Evolutionary conservation across 2,329 filamentous ascomycete species (phyloP).

Genomic region (Talaromyces sp.): DNA sequence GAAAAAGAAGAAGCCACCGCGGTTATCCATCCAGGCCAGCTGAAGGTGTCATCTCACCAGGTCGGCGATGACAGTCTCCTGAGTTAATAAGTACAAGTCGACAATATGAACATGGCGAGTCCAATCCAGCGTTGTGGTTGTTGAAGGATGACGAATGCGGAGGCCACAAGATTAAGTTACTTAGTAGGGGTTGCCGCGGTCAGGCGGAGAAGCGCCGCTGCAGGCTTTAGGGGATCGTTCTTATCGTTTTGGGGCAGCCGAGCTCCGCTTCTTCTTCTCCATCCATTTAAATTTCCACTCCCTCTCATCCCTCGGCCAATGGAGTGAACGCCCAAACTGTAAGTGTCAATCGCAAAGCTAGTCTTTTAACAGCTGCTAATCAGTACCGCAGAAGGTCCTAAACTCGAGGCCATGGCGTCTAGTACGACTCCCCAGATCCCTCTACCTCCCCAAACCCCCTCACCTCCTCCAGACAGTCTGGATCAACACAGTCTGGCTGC

Average conservation of each 20-base stretch:
- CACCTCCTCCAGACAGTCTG: slow-evolving; percentile 56
- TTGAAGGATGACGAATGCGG: slow-evolving; percentile 6
- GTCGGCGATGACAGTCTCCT: background rate
- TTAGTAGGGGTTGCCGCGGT: background rate
- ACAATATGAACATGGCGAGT: background rate
- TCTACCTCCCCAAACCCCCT: slow-evolving; percentile 60
- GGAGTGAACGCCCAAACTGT: background rate
- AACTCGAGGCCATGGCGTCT: slow-evolving; percentile 51
- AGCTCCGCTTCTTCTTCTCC: slow-evolving; percentile 9
- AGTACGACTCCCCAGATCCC: slow-evolving; percentile 52
- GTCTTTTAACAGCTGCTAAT: background rate
- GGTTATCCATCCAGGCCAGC: slow-evolving; percentile 44
- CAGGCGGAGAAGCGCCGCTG: background rate
- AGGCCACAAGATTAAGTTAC: background rate
- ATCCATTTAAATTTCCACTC: background rate
- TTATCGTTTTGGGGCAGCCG: slow-evolving; percentile 3
- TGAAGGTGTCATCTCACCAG: slow-evolving; percentile 12
- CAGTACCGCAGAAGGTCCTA: background rate
- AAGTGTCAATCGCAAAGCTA: background rate
- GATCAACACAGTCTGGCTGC: slow-evolving; percentile 21
- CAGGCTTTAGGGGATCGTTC: background rate
- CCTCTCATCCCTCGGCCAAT: background rate
- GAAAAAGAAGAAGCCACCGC: slow-evolving; percentile 48
- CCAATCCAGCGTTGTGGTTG: background rate
- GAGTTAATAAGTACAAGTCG: background rate